Evolutionary conservation across 768 basidiomycete species (phyloP).

Genomic region (Coprinopsis cinerea): DNA sequence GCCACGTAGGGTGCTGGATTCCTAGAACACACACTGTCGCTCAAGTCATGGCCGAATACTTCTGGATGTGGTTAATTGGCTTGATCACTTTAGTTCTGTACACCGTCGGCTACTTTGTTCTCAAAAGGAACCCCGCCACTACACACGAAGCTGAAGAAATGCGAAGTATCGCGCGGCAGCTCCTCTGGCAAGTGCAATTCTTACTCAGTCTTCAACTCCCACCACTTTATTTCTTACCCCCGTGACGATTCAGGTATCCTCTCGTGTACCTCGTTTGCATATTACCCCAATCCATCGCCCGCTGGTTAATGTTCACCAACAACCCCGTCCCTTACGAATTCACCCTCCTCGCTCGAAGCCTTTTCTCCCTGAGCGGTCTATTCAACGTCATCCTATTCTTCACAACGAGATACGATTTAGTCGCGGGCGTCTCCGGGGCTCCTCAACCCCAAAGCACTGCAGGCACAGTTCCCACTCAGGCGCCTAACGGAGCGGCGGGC

Average conservation of each 20-base stretch:
- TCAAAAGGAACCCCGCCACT: background rate
- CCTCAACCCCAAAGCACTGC: no score
- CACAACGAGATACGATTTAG: slow-evolving; percentile 5
- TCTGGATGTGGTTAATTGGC: slow-evolving; percentile 11
- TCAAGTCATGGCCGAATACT: slow-evolving; percentile 3
- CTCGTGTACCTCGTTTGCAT: slow-evolving; percentile 10
- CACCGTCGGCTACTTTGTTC: background rate
- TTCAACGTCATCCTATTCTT: slow-evolving; percentile 12
- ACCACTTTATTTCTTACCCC: background rate
- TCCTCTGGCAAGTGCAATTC: slow-evolving; percentile 1
- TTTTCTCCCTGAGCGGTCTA: slow-evolving; percentile 7
- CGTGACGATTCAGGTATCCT: slow-evolving; percentile 8
- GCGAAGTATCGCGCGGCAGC: background rate
- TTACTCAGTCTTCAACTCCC: background rate
- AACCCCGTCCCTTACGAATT: slow-evolving; percentile 2
- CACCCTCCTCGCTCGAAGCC: background rate
- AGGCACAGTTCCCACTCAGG: no score
- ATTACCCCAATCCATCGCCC: slow-evolving; percentile 2
- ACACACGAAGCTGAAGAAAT: background rate
- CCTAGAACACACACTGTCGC: background rate
- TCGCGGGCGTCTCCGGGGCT: background rate
- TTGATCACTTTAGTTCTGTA: slow-evolving; percentile 4
- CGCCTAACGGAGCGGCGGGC: no score
- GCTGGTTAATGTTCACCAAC: slow-evolving; percentile 3
- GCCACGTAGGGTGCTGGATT: slow-evolving; percentile 10